A percentile compares a stretch with the other conserved stretches of the same genome.
These are phyloP conservation scores for Telfairia occidentalis DNA, from an alignment of 331 rosid species.

Conservation along the genomic window DNA sequence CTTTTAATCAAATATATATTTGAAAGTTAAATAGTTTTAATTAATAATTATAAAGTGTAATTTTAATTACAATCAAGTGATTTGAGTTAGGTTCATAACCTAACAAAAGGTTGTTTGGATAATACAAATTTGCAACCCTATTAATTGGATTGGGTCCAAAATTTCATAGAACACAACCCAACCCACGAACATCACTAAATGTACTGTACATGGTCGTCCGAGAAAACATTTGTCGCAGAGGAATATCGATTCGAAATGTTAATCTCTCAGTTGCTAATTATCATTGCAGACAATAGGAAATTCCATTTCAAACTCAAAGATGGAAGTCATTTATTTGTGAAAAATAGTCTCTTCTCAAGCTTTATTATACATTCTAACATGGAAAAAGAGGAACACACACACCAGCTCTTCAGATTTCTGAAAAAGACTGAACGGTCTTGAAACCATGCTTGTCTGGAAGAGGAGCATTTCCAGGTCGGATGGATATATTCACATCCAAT, in stretches of 20 bases:
- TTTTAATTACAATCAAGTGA: too few species aligned
- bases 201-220: neutral
- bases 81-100: too few species aligned
- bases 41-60: too few species aligned
- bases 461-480: constrained; percentile 89
- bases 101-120: too few species aligned
- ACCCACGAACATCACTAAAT: too few species aligned
- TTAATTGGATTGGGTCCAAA: too few species aligned
- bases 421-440: constrained; percentile 64
- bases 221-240: neutral
- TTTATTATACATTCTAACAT: neutral
- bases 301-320: neutral
- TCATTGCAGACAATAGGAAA: neutral
- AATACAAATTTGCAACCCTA: too few species aligned
- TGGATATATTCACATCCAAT: constrained; percentile 61
- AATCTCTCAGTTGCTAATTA: neutral
- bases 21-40: too few species aligned
- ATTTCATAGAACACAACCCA: too few species aligned
- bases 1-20: too few species aligned
- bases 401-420: constrained; percentile 35
- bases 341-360: neutral
- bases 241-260: neutral
- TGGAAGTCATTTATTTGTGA: neutral
- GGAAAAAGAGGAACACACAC: neutral
- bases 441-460: constrained; percentile 83